A percentile compares a stretch with the other conserved stretches of the same genome.
Evolutionary conservation across 2,329 filamentous ascomycete species (phyloP).

Genomic region (Stagonosporopsis cucurbitacearum): DNA sequence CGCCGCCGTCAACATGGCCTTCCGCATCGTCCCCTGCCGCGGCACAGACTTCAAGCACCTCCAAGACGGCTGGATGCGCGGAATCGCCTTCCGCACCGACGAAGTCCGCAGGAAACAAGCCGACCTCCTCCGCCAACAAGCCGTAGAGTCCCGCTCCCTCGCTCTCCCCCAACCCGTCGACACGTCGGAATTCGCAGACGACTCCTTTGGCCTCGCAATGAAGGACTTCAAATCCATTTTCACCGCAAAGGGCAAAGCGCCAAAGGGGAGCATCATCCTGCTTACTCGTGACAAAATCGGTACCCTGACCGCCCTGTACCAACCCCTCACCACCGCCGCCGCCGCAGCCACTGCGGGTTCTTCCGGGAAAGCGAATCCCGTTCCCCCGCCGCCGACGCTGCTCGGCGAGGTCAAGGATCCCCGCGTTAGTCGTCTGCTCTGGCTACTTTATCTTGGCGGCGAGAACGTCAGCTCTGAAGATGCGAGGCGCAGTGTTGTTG

Average conservation of each 20-base stretch:
- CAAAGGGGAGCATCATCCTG: conserved; percentile 80
- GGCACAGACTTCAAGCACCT: conserved; percentile 95
- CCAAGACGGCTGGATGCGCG: conserved; percentile 87
- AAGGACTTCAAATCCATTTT: conserved; percentile 83
- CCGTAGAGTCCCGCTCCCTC: conserved; percentile 47
- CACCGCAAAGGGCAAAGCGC: conserved; percentile 74
- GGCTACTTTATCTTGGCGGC: conserved; percentile 89
- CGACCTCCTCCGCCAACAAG: conserved; percentile 51
- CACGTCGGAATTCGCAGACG: conserved; percentile 66
- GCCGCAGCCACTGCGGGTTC: too few relatives aligned
- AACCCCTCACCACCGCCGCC: conserved; percentile 33
- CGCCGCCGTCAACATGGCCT: conserved; percentile 70
- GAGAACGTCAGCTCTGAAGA: conserved; percentile 85
- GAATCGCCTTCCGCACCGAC: conserved; percentile 76
- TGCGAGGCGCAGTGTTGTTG: conserved; percentile 80
- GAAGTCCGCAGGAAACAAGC: conserved; percentile 50
- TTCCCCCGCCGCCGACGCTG: conserved; percentile 56
- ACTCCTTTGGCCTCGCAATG: conserved; percentile 77
- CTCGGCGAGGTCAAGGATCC: conserved; percentile 80
- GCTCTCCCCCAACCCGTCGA: conserved; percentile 42
- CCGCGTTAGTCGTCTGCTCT: conserved; percentile 79
- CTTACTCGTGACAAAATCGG: conserved; percentile 72
- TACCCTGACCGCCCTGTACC: conserved; percentile 54
- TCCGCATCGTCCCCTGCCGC: conserved; percentile 86
- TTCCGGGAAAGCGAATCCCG: too few relatives aligned